These are phyloP conservation scores for Saposhnikovia divaricata DNA, from an alignment of 129 eudicot genomes.

Conservation along the genomic window DNA sequence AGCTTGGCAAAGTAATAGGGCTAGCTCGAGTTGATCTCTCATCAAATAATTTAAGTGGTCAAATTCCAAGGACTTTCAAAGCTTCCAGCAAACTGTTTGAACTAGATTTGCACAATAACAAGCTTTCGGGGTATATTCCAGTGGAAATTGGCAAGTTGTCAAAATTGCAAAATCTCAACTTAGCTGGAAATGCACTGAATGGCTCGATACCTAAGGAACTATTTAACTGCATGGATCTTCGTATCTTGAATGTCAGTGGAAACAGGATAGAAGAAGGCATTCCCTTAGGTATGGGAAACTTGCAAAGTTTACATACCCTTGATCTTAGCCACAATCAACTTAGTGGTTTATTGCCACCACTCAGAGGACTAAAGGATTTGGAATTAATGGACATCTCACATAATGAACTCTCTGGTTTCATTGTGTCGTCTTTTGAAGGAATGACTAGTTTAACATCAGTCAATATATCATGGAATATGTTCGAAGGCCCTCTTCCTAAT, in stretches of 20 bases:
- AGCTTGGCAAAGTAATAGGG: constrained; percentile 17
- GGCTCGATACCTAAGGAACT: constrained; percentile 24
- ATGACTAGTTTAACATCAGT: constrained; percentile 23
- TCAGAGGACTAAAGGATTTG: constrained; percentile 11
- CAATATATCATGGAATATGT: constrained; percentile 30
- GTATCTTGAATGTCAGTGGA: constrained; percentile 25
- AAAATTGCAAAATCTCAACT: constrained; percentile 17
- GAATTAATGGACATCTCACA: constrained; percentile 21
- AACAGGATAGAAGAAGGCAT: not conserved
- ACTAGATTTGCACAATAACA: constrained; percentile 21
- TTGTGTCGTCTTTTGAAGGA: constrained; percentile 10
- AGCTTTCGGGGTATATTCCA: constrained; percentile 25
- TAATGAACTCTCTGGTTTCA: constrained; percentile 24
- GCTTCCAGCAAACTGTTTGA: constrained; percentile 7
- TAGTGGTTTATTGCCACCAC: constrained; percentile 12
- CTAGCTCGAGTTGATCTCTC: constrained; percentile 23
- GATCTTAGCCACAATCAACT: not conserved
- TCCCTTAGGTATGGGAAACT: not conserved
- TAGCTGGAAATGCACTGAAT: constrained; percentile 18
- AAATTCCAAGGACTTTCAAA: constrained; percentile 28
- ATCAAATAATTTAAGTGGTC: constrained; percentile 27
- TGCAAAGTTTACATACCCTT: not conserved
- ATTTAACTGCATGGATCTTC: constrained; percentile 19
- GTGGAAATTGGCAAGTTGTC: constrained; percentile 17
- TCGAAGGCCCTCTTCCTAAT: constrained; percentile 31